Evolutionary conservation across 306 rosid species (phyloP).

Genomic region (Abrus precatorius): DNA sequence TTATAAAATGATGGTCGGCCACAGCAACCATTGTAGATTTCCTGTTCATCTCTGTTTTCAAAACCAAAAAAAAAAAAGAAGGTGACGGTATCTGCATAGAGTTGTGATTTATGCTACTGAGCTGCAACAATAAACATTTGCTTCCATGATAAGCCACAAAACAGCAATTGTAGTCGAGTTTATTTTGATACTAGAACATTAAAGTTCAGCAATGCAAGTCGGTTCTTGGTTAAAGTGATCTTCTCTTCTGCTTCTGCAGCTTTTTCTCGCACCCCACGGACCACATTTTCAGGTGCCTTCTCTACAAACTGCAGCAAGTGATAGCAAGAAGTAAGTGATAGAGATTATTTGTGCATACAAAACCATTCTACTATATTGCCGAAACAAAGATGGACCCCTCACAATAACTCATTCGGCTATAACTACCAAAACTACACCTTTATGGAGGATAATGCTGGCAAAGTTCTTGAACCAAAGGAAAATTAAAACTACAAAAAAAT

Average conservation of each 20-base stretch:
- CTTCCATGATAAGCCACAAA: neutral
- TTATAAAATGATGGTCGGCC: neutral
- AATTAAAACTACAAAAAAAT: too few relatives aligned
- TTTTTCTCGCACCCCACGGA: conserved; percentile 80
- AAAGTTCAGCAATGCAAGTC: conserved; percentile 74
- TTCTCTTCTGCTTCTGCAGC: conserved; percentile 89
- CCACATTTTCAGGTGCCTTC: conserved; percentile 88
- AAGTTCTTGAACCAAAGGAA: neutral
- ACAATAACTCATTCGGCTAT: neutral
- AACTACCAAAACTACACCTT: conserved; percentile 5
- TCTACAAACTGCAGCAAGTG: conserved; percentile 74
- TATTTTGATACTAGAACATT: conserved; percentile 60
- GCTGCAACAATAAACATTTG: conserved; percentile 2
- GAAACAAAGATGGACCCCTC: neutral
- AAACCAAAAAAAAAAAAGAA: conserved; percentile 1
- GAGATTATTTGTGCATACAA: conserved; percentile 5
- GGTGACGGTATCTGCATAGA: conserved; percentile 7
- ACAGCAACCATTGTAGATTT: conserved; percentile 1
- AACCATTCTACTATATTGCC: conserved; percentile 19
- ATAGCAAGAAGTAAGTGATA: conserved; percentile 38
- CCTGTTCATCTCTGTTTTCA: neutral
- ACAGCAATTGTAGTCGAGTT: conserved; percentile 17
- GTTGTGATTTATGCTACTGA: conserved; percentile 2
- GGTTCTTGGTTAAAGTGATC: conserved; percentile 81
- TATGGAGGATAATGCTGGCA: neutral